phyloP scores from a whole-genome alignment of 805 yeast genomes.

The Kluyveromyces wickerhamii region DNA sequence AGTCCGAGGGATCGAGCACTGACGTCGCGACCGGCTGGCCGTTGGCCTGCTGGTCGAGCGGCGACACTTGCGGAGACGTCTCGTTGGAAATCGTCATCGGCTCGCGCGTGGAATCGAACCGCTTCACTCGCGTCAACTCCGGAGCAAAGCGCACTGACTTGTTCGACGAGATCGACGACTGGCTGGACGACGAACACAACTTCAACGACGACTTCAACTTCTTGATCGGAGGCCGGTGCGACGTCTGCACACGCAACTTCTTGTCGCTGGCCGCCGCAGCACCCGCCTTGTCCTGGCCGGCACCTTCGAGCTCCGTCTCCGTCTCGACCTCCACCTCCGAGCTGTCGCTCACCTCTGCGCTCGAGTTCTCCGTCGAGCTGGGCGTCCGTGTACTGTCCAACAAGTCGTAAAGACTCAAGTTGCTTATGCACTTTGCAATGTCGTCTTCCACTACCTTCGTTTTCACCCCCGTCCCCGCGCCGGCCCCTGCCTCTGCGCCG shows the following conservation, averaged over 20 bases:
- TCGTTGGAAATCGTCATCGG: constrained; percentile 59
- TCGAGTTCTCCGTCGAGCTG: not conserved
- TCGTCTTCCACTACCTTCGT: constrained; percentile 3
- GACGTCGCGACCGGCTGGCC: constrained; percentile 5
- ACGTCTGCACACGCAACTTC: constrained; percentile 4
- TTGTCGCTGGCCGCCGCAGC: constrained; percentile 4
- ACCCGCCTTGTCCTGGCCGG: constrained; percentile 1
- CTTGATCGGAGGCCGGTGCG: constrained; percentile 5
- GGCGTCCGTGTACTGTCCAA: constrained; percentile 3
- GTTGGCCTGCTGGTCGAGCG: constrained; percentile 10
- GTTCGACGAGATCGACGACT: constrained; percentile 32
- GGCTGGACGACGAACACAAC: constrained; percentile 12
- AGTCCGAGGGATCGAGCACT: constrained; percentile 10
- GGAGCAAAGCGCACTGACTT: constrained; percentile 55
- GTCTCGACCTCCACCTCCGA: constrained; percentile 2
- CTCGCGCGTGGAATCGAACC: constrained; percentile 51
- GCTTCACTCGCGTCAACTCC: constrained; percentile 52
- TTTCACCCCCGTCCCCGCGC: too few relatives aligned
- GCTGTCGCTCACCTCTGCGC: constrained; percentile 4
- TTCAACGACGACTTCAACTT: constrained; percentile 24
- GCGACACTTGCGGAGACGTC: constrained; percentile 32
- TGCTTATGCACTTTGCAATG: constrained; percentile 3
- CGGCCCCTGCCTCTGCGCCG: too few relatives aligned
- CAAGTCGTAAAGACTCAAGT: constrained; percentile 7
- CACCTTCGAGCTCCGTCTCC: not conserved